phyloP scores from a whole-genome alignment of 2,329 filamentous ascomycete species.

The Aspergillus sp. region DNA sequence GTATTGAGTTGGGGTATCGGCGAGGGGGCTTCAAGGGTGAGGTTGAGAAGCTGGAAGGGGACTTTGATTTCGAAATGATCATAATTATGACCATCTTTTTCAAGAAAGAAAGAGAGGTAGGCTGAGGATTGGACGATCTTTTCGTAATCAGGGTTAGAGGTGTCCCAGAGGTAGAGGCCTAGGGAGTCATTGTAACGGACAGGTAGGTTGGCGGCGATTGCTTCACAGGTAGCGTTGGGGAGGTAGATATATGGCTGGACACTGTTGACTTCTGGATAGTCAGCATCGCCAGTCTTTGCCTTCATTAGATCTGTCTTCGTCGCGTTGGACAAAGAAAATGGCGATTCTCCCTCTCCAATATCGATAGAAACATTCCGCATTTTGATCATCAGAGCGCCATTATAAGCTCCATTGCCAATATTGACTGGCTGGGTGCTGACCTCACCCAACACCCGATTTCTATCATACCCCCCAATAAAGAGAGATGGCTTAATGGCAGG shows the following conservation, averaged over 20 bases:
- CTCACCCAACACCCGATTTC: slow-evolving; percentile 32
- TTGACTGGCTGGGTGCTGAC: slow-evolving; percentile 15
- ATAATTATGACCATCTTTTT: slow-evolving; percentile 5
- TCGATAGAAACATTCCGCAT: slow-evolving; percentile 40
- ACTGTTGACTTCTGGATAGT: slow-evolving; percentile 20
- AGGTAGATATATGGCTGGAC: slow-evolving; percentile 39
- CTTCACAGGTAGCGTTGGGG: slow-evolving; percentile 38
- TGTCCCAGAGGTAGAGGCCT: slow-evolving; percentile 42
- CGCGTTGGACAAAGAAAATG: slow-evolving; percentile 26
- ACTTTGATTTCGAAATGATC: slow-evolving; percentile 15
- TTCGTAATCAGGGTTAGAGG: slow-evolving; percentile 14
- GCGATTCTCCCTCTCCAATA: slow-evolving; percentile 37
- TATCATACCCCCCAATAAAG: slow-evolving; percentile 39
- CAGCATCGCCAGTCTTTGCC: slow-evolving; percentile 20
- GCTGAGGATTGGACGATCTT: slow-evolving; percentile 14
- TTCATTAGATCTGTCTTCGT: slow-evolving; percentile 20
- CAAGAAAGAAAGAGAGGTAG: slow-evolving; percentile 19
- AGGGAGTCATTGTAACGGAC: slow-evolving; percentile 31
- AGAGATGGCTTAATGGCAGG: slow-evolving; percentile 32
- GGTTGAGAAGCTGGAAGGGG: slow-evolving; percentile 13
- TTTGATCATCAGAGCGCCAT: slow-evolving; percentile 10
- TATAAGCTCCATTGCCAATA: slow-evolving; percentile 1
- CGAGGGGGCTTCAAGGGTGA: slow-evolving; percentile 16
- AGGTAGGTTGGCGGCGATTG: slow-evolving; percentile 33
- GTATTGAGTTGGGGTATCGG: slow-evolving; percentile 11